phyloP scores from a whole-genome alignment of 139 green algal species.

The Chlamydomonas applanata region DNA sequence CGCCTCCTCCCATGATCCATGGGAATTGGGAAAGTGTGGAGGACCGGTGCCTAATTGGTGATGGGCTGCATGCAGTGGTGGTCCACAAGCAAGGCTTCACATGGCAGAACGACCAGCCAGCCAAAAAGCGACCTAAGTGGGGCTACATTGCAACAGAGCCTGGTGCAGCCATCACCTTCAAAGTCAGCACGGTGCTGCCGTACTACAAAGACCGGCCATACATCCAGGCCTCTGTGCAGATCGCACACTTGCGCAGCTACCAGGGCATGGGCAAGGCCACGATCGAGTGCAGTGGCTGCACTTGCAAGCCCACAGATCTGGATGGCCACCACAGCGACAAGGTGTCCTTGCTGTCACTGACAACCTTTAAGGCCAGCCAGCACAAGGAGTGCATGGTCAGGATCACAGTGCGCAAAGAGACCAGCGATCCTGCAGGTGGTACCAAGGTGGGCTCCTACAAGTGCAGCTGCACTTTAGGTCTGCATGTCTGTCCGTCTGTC shows the following conservation, averaged over 20 bases:
- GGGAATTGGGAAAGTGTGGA: not conserved
- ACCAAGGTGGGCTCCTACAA: too few relatives aligned
- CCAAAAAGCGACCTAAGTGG: not conserved
- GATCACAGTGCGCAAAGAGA: not conserved
- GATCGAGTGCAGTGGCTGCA: not conserved
- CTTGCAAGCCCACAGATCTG: not conserved
- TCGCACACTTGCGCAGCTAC: constrained; percentile 7
- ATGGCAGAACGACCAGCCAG: constrained; percentile 2
- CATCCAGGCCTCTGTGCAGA: not conserved
- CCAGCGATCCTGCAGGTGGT: too few relatives aligned
- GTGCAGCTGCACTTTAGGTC: too few relatives aligned
- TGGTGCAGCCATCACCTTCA: constrained; percentile 6
- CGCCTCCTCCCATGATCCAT: not conserved
- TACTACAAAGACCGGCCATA: not conserved
- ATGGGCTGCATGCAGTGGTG: not conserved
- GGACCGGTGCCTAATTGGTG: constrained; percentile 4
- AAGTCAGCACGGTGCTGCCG: not conserved
- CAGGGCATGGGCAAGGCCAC: constrained; percentile 1
- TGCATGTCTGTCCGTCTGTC: too few relatives aligned
- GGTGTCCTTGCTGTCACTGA: not conserved
- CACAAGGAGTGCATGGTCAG: not conserved
- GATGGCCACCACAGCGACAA: not conserved
- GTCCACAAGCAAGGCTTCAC: not conserved
- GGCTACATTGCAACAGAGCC: not conserved
- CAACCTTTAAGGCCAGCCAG: not conserved